These are phyloP conservation scores for Metroxylon sagu DNA, from an alignment of 176 grass and related monocot species.

Conservation along the genomic window DNA sequence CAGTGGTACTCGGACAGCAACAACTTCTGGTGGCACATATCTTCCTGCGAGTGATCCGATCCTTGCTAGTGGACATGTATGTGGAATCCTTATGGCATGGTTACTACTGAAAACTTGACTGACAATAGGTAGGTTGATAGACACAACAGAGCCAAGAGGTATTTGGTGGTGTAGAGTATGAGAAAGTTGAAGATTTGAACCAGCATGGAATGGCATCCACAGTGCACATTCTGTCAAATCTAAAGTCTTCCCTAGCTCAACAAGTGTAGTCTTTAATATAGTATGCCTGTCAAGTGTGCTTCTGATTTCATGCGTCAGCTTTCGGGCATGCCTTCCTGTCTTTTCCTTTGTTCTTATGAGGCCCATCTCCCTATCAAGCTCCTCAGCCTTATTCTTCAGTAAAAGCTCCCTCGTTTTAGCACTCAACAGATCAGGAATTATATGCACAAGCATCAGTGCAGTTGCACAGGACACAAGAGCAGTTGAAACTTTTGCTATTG, in stretches of 20 bases:
- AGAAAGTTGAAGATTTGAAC: constrained; percentile 33
- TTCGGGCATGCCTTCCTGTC: constrained; percentile 67
- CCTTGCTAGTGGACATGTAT: constrained; percentile 24
- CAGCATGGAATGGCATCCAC: constrained; percentile 62
- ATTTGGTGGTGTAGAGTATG: constrained; percentile 24
- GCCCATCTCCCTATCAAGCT: constrained; percentile 79
- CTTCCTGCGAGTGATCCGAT: constrained; percentile 1
- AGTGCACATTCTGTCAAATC: constrained; percentile 63
- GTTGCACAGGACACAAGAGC: constrained; percentile 78
- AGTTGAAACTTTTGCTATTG: constrained; percentile 48
- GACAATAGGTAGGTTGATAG: constrained; percentile 26
- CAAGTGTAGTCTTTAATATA: constrained; percentile 69
- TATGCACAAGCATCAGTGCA: constrained; percentile 73
- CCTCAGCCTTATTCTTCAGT: constrained; percentile 59
- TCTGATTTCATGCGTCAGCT: constrained; percentile 89
- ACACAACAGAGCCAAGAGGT: constrained; percentile 12
- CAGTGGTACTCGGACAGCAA: constrained; percentile 16
- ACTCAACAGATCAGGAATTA: constrained; percentile 77
- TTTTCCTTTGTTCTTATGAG: constrained; percentile 66
- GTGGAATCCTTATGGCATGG: constrained; percentile 15
- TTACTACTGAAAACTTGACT: constrained; percentile 26
- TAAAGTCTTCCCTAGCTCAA: constrained; percentile 64
- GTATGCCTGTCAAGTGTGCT: constrained; percentile 82
- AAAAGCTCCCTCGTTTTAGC: constrained; percentile 66
- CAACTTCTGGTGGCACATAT: constrained; percentile 23